Conservation (phyloP, 331 rosid genomes). For the Telfairia occidentalis region DNA sequence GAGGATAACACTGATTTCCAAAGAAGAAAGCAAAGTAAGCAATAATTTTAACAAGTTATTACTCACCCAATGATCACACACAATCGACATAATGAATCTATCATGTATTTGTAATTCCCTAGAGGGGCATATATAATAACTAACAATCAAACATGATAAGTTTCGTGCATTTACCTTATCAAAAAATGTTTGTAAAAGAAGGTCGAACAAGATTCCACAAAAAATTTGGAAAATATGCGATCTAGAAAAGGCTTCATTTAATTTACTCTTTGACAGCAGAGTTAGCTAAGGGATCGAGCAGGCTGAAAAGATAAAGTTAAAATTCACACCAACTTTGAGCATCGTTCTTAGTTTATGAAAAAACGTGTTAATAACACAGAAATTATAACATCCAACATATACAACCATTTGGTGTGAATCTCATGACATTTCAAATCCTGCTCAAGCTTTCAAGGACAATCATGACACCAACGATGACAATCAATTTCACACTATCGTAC, state of each 20-base stretch:
- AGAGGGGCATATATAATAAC: neutral
- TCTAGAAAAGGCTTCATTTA: neutral
- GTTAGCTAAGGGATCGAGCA: neutral
- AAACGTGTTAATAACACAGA: neutral
- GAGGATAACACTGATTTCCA: neutral
- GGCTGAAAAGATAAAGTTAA: neutral
- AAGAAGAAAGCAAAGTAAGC: neutral
- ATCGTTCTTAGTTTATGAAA: neutral
- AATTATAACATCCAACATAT: neutral
- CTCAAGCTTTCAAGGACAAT: neutral
- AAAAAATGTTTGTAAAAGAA: neutral
- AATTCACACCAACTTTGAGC: neutral
- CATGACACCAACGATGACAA: neutral
- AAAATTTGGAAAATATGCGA: neutral
- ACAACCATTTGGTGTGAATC: neutral
- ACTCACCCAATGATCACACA: neutral
- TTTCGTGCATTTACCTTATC: neutral
- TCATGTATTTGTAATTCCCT: neutral
- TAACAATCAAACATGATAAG: conserved; percentile 2
- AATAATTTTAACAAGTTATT: neutral
- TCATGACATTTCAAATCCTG: no score
- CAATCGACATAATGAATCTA: neutral
- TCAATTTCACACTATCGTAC: neutral
- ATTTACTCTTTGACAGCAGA: neutral
- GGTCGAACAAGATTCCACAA: neutral